Evolutionary conservation across 2,329 filamentous ascomycete genomes (phyloP).

Genomic region (Sporothrix brunneoviolacea): DNA sequence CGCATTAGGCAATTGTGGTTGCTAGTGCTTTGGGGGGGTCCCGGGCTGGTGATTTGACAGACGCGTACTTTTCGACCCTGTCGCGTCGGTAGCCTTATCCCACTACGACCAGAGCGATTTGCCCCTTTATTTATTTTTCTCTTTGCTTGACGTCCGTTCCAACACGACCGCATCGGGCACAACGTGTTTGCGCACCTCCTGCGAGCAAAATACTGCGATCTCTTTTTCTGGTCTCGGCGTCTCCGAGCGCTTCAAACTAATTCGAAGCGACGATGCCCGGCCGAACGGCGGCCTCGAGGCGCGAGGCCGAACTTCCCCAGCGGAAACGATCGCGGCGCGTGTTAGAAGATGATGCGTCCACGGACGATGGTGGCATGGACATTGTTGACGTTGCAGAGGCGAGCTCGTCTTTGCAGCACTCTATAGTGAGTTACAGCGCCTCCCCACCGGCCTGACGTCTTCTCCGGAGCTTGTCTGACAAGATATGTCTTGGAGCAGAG

Average conservation of each 20-base stretch:
- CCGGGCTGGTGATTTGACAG: too few relatives aligned
- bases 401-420: slow-evolving; percentile 34
- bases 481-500: neutral
- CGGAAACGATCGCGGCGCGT: slow-evolving; percentile 38
- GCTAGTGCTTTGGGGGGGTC: too few relatives aligned
- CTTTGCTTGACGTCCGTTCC: neutral
- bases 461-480: neutral
- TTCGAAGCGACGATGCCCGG: slow-evolving; percentile 23
- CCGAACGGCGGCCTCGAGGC: slow-evolving; percentile 16
- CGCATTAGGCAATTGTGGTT: too few relatives aligned
- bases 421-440: slow-evolving; percentile 29
- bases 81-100: neutral
- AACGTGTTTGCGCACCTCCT: too few relatives aligned
- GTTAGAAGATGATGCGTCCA: slow-evolving; percentile 25
- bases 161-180: too few relatives aligned
- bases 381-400: slow-evolving; percentile 32
- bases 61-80: too few relatives aligned
- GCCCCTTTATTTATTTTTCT: neutral
- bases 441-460: neutral
- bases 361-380: slow-evolving; percentile 26
- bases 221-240: too few relatives aligned
- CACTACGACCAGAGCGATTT: neutral
- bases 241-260: too few relatives aligned
- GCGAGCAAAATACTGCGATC: neutral
- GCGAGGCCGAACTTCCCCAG: slow-evolving; percentile 11